Evolutionary conservation across 768 basidiomycete genomes (phyloP), one percentile per base, ranked within the genome.

Genomic region (Tricholoma bakamatsutake): DNA sequence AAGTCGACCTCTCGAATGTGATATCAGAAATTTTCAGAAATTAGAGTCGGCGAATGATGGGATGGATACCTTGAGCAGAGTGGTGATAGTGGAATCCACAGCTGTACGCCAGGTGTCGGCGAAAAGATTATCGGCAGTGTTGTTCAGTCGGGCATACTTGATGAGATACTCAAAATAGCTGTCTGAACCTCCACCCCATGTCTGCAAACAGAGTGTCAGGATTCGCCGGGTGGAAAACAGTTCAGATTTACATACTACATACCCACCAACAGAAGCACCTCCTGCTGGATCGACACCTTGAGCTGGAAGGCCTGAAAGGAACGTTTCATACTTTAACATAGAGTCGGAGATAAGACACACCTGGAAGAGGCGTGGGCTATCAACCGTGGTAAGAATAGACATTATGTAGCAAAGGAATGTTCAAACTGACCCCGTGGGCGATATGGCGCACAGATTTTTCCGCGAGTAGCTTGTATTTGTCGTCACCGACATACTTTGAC

Each of bases 91-190:
- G 0, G 83, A 80, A 64, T 88, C 85, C 5, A 10, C 54, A 55
- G 46, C 45, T 9, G 34, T 78, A 47, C 71, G 67, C 88, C 87
- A 90, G 0, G 82, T 78, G 59, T 87, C 78, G 7, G 79, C 78
- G 57, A 80, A 88, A n/a, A 81, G 61, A 48, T 76, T 71, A 64
- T 89, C 77, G 50, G 80, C 63, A n/a, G 83, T 84, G 68, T 87
- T 85, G n/a, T 81, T 80, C 17, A 89, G 71, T 34, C 85, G 85
- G 9, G 88, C 71, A 54, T 74, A 80, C 64, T 89, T 89, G 74
- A 88, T 81, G 53, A 88, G 74, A 62, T 89, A 88, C 64, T 89
- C 88, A 58, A 85, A 84, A 69, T 82, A 90, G 56, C 85, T 87
- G 67, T 89, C 88, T 0, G 80, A 82, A 34, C 84, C 85, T 51